A percentile compares a stretch with the other conserved stretches of the same genome.
These are phyloP conservation scores for Plantago rigida DNA, from an alignment of 305 asterid species.

Conservation along the genomic window DNA sequence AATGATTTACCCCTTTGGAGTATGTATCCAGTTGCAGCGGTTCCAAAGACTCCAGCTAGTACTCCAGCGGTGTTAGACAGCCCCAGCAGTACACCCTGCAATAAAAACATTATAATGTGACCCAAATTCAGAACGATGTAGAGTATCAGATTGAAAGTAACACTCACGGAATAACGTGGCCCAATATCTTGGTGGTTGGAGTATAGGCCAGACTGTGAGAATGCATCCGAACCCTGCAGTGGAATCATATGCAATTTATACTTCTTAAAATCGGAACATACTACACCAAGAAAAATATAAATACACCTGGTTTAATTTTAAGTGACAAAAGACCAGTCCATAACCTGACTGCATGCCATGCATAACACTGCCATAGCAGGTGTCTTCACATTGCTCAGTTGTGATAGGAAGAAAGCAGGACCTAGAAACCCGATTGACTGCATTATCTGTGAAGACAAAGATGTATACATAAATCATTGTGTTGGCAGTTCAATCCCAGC, in stretches of 20 bases:
- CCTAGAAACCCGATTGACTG: conserved; percentile 87
- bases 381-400: conserved; percentile 67
- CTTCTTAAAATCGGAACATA: neutral
- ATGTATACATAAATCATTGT: conserved; percentile 16
- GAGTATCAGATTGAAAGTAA: conserved; percentile 10
- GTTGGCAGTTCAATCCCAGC: neutral
- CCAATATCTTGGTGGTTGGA: conserved; percentile 99
- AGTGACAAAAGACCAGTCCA: conserved; percentile 23
- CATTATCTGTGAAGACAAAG: conserved; percentile 57
- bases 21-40: conserved; percentile 95
- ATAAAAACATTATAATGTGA: neutral
- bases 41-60: conserved; percentile 94
- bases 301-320: conserved; percentile 9
- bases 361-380: conserved; percentile 88
- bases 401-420: conserved; percentile 86
- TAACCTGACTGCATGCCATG: conserved; percentile 97
- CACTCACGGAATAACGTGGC: conserved; percentile 89
- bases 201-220: conserved; percentile 95
- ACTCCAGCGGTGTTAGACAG: conserved; percentile 91
- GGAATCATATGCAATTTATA: neutral
- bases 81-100: conserved; percentile 84
- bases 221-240: conserved; percentile 86
- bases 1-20: conserved; percentile 67
- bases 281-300: neutral
- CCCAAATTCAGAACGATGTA: neutral